Conservation (phyloP, 768 basidiomycete species). For the Phylloporus sp. region DNA sequence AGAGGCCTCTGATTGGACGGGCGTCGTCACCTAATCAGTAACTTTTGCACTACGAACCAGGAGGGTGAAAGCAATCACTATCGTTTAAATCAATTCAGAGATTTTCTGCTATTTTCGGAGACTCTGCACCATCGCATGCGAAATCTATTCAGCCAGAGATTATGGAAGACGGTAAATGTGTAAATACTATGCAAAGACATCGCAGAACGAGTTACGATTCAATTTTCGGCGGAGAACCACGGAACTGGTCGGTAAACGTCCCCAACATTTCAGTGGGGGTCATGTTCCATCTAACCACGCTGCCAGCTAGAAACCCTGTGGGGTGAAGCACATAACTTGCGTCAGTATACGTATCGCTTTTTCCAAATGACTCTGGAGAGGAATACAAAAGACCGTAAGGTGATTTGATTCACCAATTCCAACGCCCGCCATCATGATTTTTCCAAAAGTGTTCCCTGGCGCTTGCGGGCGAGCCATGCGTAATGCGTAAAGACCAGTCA, state of each 20-base stretch:
- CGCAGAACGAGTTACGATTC: slow-evolving; percentile 1
- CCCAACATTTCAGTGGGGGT: slow-evolving; percentile 23
- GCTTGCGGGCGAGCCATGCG: slow-evolving; percentile 57
- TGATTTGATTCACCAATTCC: slow-evolving; percentile 48
- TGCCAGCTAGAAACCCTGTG: slow-evolving; percentile 28
- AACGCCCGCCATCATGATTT: slow-evolving; percentile 54
- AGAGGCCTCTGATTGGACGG: slow-evolving; percentile 4
- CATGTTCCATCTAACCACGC: slow-evolving; percentile 29
- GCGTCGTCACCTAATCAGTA: too few relatives aligned
- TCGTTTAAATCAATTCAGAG: background rate
- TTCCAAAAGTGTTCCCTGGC: slow-evolving; percentile 57
- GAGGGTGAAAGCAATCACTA: background rate
- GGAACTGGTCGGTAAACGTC: slow-evolving; percentile 10
- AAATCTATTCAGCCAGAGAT: background rate
- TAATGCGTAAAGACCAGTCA: slow-evolving; percentile 64
- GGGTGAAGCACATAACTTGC: background rate
- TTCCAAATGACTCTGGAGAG: background rate
- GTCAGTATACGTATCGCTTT: background rate
- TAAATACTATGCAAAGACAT: slow-evolving; percentile 1
- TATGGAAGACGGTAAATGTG: background rate
- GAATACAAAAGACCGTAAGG: background rate
- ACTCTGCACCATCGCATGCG: background rate
- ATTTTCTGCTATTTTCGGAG: background rate
- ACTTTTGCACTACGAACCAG: too few relatives aligned
- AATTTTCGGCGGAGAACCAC: background rate